Conservation (phyloP, 768 basidiomycete genomes). For the Brasilioporus rufonigricans region DNA sequence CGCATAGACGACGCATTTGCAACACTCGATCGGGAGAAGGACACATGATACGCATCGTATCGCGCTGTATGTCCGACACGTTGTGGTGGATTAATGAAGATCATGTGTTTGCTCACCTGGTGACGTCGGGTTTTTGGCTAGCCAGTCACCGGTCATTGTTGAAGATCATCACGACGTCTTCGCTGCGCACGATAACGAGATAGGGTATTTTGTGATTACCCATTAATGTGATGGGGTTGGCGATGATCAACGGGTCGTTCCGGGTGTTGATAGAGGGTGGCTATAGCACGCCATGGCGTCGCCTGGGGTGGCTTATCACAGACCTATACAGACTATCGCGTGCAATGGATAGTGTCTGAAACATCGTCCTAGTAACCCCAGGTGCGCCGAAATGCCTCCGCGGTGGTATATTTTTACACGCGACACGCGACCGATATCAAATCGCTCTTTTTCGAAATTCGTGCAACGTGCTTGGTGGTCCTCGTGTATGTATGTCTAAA, state of each 20-base stretch:
- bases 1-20: conserved; percentile 44
- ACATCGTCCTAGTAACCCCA: background rate
- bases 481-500: background rate
- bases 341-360: background rate
- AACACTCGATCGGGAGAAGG: conserved; percentile 6
- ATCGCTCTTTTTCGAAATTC: background rate
- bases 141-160: conserved; percentile 1
- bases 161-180: background rate
- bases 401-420: background rate
- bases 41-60: background rate
- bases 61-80: background rate
- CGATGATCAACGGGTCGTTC: background rate
- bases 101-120: background rate
- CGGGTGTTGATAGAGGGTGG: background rate
- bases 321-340: background rate
- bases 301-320: background rate
- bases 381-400: background rate
- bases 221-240: background rate
- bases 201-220: background rate
- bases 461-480: background rate
- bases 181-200: background rate
- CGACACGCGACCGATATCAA: background rate
- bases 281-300: background rate
- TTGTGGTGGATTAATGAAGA: conserved; percentile 12
- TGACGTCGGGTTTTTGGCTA: background rate